These are phyloP conservation scores for Thielaviopsis musarum DNA, from an alignment of 2,329 filamentous ascomycete species.

Conservation along the genomic window DNA sequence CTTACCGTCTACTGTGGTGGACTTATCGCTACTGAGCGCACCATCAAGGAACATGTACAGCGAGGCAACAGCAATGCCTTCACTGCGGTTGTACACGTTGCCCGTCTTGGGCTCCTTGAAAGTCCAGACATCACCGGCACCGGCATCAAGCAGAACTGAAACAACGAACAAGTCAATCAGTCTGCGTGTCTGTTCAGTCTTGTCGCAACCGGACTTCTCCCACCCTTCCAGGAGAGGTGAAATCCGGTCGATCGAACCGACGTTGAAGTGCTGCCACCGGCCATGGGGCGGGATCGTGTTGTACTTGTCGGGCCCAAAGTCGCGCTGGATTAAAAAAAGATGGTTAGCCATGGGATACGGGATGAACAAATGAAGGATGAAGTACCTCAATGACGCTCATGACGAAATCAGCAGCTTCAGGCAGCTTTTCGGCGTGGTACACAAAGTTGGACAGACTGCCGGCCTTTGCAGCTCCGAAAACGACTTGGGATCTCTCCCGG, in stretches of 20 bases:
- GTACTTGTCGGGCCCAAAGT: slow-evolving; percentile 31
- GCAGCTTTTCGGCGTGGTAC: slow-evolving; percentile 23
- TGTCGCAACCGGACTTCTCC: slow-evolving; percentile 25
- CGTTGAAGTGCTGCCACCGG: slow-evolving; percentile 47
- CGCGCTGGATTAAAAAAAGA: slow-evolving; percentile 21
- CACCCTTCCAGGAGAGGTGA: slow-evolving; percentile 27
- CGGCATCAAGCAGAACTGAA: slow-evolving; percentile 40
- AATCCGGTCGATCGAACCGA: slow-evolving; percentile 34
- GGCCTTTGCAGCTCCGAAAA: slow-evolving; percentile 21
- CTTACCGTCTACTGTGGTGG: slow-evolving; percentile 22
- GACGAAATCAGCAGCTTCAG: slow-evolving; percentile 26
- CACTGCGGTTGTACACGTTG: slow-evolving; percentile 25
- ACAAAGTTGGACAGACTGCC: slow-evolving; percentile 26
- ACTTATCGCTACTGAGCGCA: slow-evolving; percentile 19
- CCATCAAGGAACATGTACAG: slow-evolving; percentile 31
- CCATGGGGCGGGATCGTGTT: slow-evolving; percentile 34
- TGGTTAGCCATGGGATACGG: neutral
- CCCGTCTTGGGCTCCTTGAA: slow-evolving; percentile 25
- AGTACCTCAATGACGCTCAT: slow-evolving; percentile 25
- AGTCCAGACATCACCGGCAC: slow-evolving; percentile 32
- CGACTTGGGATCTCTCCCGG: slow-evolving; percentile 20
- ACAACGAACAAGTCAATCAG: slow-evolving; percentile 46
- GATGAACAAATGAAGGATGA: neutral
- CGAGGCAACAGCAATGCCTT: slow-evolving; percentile 34
- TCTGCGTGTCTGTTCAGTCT: slow-evolving; percentile 31